Evolutionary conservation across 345 rosid species (phyloP).

Genomic region (Diplotaxis tenuifolia): DNA sequence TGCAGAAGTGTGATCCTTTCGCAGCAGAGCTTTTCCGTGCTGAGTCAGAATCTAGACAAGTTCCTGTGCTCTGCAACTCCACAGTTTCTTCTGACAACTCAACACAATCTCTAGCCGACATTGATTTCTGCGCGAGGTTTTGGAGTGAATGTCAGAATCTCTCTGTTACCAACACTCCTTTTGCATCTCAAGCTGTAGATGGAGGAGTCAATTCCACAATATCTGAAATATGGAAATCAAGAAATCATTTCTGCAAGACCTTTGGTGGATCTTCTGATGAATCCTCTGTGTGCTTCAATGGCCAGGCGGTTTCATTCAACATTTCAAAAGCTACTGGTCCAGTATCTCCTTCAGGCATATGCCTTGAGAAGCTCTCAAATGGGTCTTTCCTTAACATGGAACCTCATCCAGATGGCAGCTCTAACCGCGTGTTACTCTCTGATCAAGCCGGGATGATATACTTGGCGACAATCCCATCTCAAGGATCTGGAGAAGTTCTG

Average conservation of each 20-base stretch:
- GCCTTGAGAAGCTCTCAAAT: slow-evolving; percentile 66
- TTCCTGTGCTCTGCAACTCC: too few relatives aligned
- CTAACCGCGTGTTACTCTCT: too few relatives aligned
- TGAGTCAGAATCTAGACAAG: too few relatives aligned
- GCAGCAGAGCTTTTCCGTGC: too few relatives aligned
- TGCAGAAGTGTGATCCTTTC: too few relatives aligned
- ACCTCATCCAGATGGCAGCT: slow-evolving; percentile 78
- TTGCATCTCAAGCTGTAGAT: slow-evolving; percentile 28
- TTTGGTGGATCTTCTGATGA: too few relatives aligned
- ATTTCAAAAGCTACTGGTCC: slow-evolving; percentile 29
- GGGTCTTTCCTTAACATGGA: slow-evolving; percentile 73
- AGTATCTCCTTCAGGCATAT: slow-evolving; percentile 54
- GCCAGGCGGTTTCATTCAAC: too few relatives aligned
- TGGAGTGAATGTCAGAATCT: too few relatives aligned
- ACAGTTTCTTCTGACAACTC: slow-evolving; percentile 27
- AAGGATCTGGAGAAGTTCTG: slow-evolving; percentile 51
- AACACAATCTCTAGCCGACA: slow-evolving; percentile 10
- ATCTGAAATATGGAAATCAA: too few relatives aligned
- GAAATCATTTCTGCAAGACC: slow-evolving; percentile 38
- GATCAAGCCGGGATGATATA: slow-evolving; percentile 58
- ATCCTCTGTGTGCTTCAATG: too few relatives aligned
- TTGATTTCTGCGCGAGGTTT: slow-evolving; percentile 33
- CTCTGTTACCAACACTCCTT: slow-evolving; percentile 37
- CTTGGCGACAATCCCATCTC: slow-evolving; percentile 54
- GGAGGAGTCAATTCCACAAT: slow-evolving; percentile 36